Base-by-base conservation (phyloP, 768 basidiomycete species). In the Mycena rosella region DNA sequence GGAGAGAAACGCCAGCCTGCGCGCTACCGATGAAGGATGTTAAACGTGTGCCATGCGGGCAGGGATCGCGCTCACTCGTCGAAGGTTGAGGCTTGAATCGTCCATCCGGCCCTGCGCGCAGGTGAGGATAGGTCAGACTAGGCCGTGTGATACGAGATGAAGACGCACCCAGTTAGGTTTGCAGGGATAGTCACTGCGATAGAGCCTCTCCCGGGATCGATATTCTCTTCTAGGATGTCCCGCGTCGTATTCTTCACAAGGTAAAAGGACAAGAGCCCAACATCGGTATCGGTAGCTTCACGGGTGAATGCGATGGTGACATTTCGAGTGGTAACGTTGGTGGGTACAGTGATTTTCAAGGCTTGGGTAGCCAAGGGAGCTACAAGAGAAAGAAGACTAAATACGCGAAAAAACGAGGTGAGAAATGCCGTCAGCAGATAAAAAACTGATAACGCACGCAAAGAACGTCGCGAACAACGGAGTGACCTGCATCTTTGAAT, bases 401-500 rank as follows among this genome's bases (percentile, higher is more conserved):
- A 22, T 29, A n/a, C n/a, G n/a, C 63, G 30, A 40, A 18, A 40
- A 15, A 15, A 15, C 4, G 30, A 9, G 40, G 3, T 40, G 24
- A 53, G 65, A 59, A 15, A 62, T 34, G 38, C 14, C 6, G 13
- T 11, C 40, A 48, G 9, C 27, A 30, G 54, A 13, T 57, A 45
- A 27, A n/a, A 58, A 1, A 26, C 34, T 32, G 32, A 26, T 7
- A 15, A 55, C 69, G 51, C 58, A 71, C 69, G 65, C 49, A 61
- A 71, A 71, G 65, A 71, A 55, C 11, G 29, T 62, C 61, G 65
- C 56, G 65, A 63, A 71, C 51, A 64, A 60, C 34, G 56, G 51
- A 60, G 59, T 71, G 69, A 63, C 69, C 69, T 71, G 69, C 69
- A 71, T 71, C 22, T 64, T 63, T 26, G 44, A 53, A 29, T 44